Conservation (phyloP, 2,329 filamentous ascomycete species). For the Daldinia eschscholtzii region DNA sequence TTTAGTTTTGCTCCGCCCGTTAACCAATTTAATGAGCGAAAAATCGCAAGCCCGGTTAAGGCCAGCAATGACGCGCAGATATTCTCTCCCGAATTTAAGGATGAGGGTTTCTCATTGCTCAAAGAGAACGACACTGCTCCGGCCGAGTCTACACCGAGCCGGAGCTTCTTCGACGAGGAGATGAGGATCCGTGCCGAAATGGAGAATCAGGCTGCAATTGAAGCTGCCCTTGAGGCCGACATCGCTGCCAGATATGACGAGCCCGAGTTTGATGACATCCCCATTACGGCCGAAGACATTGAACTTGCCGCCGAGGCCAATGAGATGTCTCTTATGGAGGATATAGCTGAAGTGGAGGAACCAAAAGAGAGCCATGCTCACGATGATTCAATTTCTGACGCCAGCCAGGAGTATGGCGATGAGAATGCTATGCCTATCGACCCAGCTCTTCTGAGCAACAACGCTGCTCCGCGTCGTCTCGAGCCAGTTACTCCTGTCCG, state of each 20-base stretch:
- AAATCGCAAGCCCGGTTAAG: slow-evolving; percentile 68
- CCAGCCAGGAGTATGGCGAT: slow-evolving; percentile 75
- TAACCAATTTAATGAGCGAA: slow-evolving; percentile 72
- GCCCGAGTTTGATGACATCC: slow-evolving; percentile 61
- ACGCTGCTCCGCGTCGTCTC: slow-evolving; percentile 43
- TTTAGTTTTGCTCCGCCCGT: slow-evolving; percentile 75
- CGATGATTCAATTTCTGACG: slow-evolving; percentile 68
- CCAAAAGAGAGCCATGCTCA: slow-evolving; percentile 52
- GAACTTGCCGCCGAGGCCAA: slow-evolving; percentile 70
- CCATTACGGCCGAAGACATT: slow-evolving; percentile 67
- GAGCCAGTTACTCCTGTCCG: slow-evolving; percentile 70
- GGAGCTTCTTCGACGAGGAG: slow-evolving; percentile 72
- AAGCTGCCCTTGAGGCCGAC: slow-evolving; percentile 53
- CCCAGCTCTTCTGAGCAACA: slow-evolving; percentile 56
- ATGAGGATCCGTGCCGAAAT: slow-evolving; percentile 61
- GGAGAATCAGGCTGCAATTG: slow-evolving; percentile 54
- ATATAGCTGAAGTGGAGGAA: slow-evolving; percentile 56
- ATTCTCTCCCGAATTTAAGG: slow-evolving; percentile 43
- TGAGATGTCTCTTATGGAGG: slow-evolving; percentile 68
- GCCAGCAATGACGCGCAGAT: slow-evolving; percentile 48
- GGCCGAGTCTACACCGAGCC: slow-evolving; percentile 56
- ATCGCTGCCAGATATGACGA: slow-evolving; percentile 54
- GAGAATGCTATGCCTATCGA: slow-evolving; percentile 73
- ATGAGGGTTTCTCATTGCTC: slow-evolving; percentile 47
- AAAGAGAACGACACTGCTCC: slow-evolving; percentile 43